Conservation (phyloP, 306 rosid species). For the Fragaria nilgerrensis region DNA sequence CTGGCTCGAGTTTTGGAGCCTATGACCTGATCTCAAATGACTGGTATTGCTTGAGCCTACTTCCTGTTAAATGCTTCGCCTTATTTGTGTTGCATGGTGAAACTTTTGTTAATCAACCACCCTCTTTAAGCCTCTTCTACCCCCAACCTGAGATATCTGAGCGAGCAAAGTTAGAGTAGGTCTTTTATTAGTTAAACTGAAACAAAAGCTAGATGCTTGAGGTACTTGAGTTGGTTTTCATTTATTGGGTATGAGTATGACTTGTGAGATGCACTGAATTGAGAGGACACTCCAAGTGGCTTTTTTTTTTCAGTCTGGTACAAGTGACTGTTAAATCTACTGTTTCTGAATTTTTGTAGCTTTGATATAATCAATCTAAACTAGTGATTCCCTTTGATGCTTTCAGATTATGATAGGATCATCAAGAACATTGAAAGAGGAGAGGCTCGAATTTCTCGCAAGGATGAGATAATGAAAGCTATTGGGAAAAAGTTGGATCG, state of each 20-base stretch:
- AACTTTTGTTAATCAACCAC: neutral
- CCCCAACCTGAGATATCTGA: neutral
- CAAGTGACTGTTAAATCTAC: neutral
- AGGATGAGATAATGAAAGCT: conserved; percentile 98
- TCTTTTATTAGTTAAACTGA: neutral
- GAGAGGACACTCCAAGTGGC: neutral
- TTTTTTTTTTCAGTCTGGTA: neutral
- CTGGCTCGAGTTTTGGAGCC: neutral
- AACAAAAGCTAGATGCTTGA: neutral
- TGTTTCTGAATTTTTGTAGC: conserved; percentile 1
- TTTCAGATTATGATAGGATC: conserved; percentile 88
- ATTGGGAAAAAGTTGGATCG: conserved; percentile 97
- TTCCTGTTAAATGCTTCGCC: neutral
- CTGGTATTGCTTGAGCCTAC: neutral
- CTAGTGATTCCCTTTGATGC: conserved; percentile 10
- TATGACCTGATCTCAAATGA: neutral
- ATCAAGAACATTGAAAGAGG: conserved; percentile 98
- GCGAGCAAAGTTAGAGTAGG: neutral
- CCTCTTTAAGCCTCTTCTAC: neutral
- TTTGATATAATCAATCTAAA: neutral
- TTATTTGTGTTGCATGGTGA: neutral
- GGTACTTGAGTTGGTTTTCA: neutral
- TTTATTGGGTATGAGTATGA: neutral
- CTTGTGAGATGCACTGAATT: neutral
- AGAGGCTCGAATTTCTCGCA: conserved; percentile 93